phyloP scores from a whole-genome alignment of 2,329 filamentous ascomycete species.

The Paracorniculantispora psalliotae region DNA sequence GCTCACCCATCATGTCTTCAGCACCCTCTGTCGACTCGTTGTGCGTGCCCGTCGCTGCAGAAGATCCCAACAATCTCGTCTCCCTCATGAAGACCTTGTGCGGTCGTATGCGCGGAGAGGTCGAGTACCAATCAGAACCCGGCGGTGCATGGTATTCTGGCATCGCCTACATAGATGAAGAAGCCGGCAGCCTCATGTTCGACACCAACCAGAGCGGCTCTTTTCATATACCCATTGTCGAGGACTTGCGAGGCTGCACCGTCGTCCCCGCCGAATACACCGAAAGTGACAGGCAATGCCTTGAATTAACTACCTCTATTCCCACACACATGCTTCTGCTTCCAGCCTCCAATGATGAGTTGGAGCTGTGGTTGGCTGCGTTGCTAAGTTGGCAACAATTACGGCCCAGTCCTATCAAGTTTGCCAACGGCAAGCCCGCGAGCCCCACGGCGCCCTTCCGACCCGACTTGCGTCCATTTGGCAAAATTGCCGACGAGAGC shows the following conservation, averaged over 20 bases:
- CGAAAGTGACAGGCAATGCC: conserved; percentile 41
- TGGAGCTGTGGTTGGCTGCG: conserved; percentile 76
- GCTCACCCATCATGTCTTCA: conserved; percentile 50
- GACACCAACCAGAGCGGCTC: conserved; percentile 63
- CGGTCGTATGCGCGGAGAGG: conserved; percentile 73
- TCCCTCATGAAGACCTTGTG: conserved; percentile 72
- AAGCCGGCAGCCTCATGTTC: conserved; percentile 68
- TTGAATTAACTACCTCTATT: conserved; percentile 51
- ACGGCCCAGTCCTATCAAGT: conserved; percentile 53
- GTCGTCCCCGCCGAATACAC: conserved; percentile 52
- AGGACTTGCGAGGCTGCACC: conserved; percentile 69
- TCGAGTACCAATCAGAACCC: conserved; percentile 64
- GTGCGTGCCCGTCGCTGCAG: conserved; percentile 54
- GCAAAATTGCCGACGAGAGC: conserved; percentile 27
- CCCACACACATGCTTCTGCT: conserved; percentile 60
- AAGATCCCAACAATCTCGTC: conserved; percentile 67
- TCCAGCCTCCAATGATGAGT: conserved; percentile 59
- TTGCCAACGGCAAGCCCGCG: conserved; percentile 38
- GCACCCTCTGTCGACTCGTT: conserved; percentile 57
- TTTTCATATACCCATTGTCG: conserved; percentile 62
- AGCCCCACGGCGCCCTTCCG: conserved; percentile 32
- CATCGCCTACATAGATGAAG: conserved; percentile 74
- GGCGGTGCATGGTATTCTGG: conserved; percentile 62
- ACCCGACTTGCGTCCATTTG: conserved; percentile 40
- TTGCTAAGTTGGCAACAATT: conserved; percentile 78